Base-by-base conservation (phyloP, 1,284 basidiomycete genomes). In the Acaromyces ingoldii region DNA sequence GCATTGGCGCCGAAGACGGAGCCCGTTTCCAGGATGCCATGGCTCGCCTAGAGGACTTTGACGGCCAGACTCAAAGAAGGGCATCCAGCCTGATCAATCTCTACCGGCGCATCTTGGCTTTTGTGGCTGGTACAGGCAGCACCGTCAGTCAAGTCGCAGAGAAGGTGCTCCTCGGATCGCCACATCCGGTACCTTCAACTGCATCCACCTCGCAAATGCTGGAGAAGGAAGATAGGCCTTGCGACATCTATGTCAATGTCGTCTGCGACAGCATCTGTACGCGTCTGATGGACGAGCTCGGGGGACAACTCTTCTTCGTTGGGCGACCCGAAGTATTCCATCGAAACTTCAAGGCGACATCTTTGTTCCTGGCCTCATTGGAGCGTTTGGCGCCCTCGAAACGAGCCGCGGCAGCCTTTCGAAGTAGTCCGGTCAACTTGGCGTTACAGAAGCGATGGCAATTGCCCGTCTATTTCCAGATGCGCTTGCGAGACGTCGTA, bases 401-500 rank as follows among this genome's bases (percentile, higher is more conserved):
- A 5, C 49, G 58, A 19, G 53, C 64, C 6, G n/a, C 7, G 1
- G 22, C 9, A 29, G 51, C 51, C 10, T 41, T 30, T 6, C 37
- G 33, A 11, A n/a, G n/a, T n/a, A n/a, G n/a, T n/a, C n/a, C n/a
- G n/a, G n/a, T n/a, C n/a, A n/a, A n/a, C n/a, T 7, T 10, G 4
- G 54, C 56, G 6, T 45, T 67, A 30, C 74, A 81, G 10, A 81
- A 84, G 51, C 81, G 91, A 36, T 98, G 93, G 92, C 93, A 97
- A 72, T 80, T 98, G 5, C 88, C 90, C 0, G 88, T 97, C 15
- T 98, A 98, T 74, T 97, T 95, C 76, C 93, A 98, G 74, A 80
- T 98, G 60, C 83, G 92, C n/a, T 93, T 91, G 86, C 93, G 96
- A 73, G 91, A 95, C 67, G 88, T 95, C 49, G 84, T 93, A 1